These are phyloP conservation scores for Dispira parvispora DNA, from an alignment of 192 early-diverging fungal species.

Conservation along the genomic window DNA sequence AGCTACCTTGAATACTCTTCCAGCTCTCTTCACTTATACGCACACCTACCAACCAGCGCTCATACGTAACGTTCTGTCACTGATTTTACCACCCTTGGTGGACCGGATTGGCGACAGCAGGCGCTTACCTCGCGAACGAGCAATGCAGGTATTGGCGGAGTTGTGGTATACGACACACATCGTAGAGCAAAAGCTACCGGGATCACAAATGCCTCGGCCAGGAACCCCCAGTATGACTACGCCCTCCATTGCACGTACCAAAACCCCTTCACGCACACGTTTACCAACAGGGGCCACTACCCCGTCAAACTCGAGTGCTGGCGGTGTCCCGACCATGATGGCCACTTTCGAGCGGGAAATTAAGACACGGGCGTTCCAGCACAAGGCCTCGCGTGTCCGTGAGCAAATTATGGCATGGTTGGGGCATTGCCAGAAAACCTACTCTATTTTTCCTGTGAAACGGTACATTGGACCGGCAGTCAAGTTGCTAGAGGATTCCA, in stretches of 20 bases:
- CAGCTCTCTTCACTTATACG: neutral
- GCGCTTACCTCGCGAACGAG: constrained; percentile 4
- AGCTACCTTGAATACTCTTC: constrained; percentile 2
- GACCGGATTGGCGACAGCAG: constrained; percentile 3
- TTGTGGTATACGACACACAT: neutral
- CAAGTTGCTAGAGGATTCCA: constrained; percentile 6
- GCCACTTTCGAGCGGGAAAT: constrained; percentile 2
- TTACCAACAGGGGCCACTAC: neutral
- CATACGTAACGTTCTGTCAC: neutral
- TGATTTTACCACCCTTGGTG: neutral
- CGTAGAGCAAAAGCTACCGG: neutral
- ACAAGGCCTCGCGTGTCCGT: neutral
- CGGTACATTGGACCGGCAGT: constrained; percentile 1
- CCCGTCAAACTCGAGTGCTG: neutral
- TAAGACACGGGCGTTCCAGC: constrained; percentile 7
- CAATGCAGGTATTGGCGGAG: constrained; percentile 3
- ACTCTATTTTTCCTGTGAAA: neutral
- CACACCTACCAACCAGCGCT: constrained; percentile 5
- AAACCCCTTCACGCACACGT: neutral
- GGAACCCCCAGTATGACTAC: neutral
- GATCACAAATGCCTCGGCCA: neutral
- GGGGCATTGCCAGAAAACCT: neutral
- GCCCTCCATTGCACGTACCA: neutral
- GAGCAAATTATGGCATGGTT: constrained; percentile 7
- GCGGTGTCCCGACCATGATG: neutral